Conservation (phyloP, 495 filamentous ascomycete genomes). For the Tuber microsphaerosporum region DNA sequence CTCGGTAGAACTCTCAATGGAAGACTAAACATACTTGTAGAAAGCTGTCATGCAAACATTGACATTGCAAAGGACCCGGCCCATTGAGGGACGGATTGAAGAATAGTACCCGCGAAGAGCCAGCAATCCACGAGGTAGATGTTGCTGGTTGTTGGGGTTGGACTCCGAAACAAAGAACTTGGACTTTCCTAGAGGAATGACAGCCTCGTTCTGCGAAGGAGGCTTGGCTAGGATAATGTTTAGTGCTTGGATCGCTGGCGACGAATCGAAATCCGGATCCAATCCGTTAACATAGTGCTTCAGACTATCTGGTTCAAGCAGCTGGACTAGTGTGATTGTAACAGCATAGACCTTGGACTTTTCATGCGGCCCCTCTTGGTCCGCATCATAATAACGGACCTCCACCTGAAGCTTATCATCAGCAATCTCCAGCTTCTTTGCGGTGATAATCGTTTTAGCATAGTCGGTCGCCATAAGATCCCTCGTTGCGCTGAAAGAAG, state of each 20-base stretch:
- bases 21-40: constrained; percentile 44
- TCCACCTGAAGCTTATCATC: constrained; percentile 35
- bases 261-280: constrained; percentile 37
- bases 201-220: constrained; percentile 23
- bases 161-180: constrained; percentile 34
- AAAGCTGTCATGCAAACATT: constrained; percentile 45
- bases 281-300: constrained; percentile 35
- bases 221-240: constrained; percentile 44
- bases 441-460: constrained; percentile 33
- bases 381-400: constrained; percentile 44
- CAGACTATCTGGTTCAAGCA: constrained; percentile 33
- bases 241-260: constrained; percentile 40
- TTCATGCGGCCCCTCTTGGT: constrained; percentile 38
- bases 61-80: constrained; percentile 50
- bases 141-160: constrained; percentile 5
- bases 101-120: constrained; percentile 53
- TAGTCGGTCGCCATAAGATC: constrained; percentile 53
- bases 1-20: neutral
- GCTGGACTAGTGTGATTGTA: constrained; percentile 31
- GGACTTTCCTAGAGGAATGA: constrained; percentile 36
- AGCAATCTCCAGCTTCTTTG: constrained; percentile 17
- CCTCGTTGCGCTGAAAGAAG: constrained; percentile 33
- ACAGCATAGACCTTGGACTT: constrained; percentile 34
- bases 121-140: constrained; percentile 46
- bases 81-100: constrained; percentile 52